A percentile compares a stretch with the other conserved stretches of the same genome.
Evolutionary conservation across 257 asterid genomes (phyloP).

Genomic region (Ajuga chamaepitys): DNA sequence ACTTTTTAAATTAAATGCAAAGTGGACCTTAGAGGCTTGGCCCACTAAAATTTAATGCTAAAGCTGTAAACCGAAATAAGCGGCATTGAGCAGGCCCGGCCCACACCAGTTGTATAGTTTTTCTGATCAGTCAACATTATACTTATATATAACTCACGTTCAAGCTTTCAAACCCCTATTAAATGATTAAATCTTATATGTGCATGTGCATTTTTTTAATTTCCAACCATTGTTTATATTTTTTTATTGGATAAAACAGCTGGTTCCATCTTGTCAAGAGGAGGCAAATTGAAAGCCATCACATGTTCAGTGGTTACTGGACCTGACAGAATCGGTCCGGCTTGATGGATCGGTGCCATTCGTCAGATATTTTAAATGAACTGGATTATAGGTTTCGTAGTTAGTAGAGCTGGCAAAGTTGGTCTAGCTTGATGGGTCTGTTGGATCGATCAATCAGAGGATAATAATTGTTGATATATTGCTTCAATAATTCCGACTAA

Average conservation of each 20-base stretch:
- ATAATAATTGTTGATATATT: no score
- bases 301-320: no score
- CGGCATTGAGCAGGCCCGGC: conserved; percentile 9
- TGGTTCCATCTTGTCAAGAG: conserved; percentile 6
- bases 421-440: no score
- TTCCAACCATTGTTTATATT: not conserved
- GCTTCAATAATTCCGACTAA: no score
- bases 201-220: not conserved
- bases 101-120: not conserved
- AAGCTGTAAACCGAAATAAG: not conserved
- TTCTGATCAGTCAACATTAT: not conserved
- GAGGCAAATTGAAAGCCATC: not conserved
- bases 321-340: no score
- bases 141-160: not conserved
- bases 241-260: conserved; percentile 2
- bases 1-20: not conserved
- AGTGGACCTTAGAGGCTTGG: not conserved
- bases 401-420: no score
- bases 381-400: no score
- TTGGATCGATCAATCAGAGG: no score
- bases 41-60: not conserved
- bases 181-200: no score
- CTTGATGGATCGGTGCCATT: no score
- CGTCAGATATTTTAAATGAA: no score
- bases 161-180: not conserved